phyloP scores from a whole-genome alignment of 1,139 yeast species.

The Pichia inconspicua region DNA sequence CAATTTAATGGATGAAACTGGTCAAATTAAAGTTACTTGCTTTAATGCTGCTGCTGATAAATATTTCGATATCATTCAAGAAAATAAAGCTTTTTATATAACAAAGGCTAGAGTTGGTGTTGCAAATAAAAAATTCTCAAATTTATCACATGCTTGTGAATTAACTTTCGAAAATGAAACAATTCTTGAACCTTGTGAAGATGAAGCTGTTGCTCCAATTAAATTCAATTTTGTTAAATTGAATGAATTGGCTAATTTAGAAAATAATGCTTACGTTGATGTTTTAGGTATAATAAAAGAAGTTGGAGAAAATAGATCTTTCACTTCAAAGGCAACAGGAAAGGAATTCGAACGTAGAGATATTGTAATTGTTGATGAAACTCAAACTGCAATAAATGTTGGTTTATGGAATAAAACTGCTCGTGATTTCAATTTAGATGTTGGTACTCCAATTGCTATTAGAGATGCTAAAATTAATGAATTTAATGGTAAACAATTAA shows the following conservation, averaged over 20 bases:
- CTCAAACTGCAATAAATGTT: slow-evolving; percentile 65
- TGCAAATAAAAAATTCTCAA: slow-evolving; percentile 82
- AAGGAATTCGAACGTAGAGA: slow-evolving; percentile 90
- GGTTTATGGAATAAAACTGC: slow-evolving; percentile 94
- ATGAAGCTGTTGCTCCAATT: slow-evolving; percentile 65
- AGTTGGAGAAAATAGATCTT: slow-evolving; percentile 66
- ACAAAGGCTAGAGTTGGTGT: slow-evolving; percentile 75
- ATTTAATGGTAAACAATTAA: slow-evolving; percentile 78
- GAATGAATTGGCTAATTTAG: slow-evolving; percentile 56
- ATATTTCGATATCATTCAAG: slow-evolving; percentile 67
- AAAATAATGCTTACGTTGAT: slow-evolving; percentile 69
- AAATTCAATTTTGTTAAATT: slow-evolving; percentile 71
- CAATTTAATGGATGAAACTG: slow-evolving; percentile 86
- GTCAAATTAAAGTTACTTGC: slow-evolving; percentile 94
- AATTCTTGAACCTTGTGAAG: slow-evolving; percentile 62
- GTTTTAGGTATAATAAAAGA: slow-evolving; percentile 80
- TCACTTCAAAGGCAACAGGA: slow-evolving; percentile 89
- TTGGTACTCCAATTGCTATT: slow-evolving; percentile 82
- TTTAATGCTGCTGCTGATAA: slow-evolving; percentile 83
- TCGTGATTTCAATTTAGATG: slow-evolving; percentile 60
- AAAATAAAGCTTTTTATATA: slow-evolving; percentile 82
- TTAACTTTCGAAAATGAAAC: slow-evolving; percentile 76
- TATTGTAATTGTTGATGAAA: slow-evolving; percentile 74
- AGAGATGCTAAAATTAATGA: slow-evolving; percentile 89
- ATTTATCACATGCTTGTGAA: slow-evolving; percentile 83